Percentiles rank a stretch among this genome's conserved stretches.
phyloP scores from a whole-genome alignment of 257 asterid genomes.

The Nicotiana paniculata region DNA sequence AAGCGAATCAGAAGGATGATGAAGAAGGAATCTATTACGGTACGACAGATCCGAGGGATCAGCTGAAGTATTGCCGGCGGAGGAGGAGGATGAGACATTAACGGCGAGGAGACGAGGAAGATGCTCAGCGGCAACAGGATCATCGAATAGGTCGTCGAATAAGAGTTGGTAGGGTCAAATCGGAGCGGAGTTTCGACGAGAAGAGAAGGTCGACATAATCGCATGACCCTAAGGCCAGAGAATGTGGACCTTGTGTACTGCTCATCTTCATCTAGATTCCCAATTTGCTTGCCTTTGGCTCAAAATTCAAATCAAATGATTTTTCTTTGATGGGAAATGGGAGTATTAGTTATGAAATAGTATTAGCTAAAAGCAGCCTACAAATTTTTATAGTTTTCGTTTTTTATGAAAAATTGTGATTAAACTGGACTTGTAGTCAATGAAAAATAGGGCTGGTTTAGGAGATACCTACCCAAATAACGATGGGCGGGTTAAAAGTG shows the following conservation, averaged over 20 bases:
- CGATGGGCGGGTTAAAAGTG: too few relatives aligned
- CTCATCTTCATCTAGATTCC: conserved; percentile 29
- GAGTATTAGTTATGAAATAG: too few relatives aligned
- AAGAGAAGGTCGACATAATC: conserved; percentile 81
- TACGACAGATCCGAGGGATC: conserved; percentile 75
- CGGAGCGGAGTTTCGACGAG: conserved; percentile 76
- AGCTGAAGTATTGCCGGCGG: not conserved
- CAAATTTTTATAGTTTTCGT: too few relatives aligned
- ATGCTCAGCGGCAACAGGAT: conserved; percentile 64
- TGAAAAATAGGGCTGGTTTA: too few relatives aligned
- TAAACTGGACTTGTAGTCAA: too few relatives aligned
- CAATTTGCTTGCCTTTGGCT: too few relatives aligned
- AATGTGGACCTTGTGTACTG: conserved; percentile 61
- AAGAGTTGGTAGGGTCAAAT: conserved; percentile 84
- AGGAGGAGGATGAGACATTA: not conserved
- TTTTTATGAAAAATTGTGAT: too few relatives aligned
- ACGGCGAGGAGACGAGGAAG: conserved; percentile 60
- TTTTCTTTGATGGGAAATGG: too few relatives aligned
- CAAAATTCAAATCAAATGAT: too few relatives aligned
- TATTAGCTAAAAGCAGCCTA: too few relatives aligned
- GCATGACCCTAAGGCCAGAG: conserved; percentile 90
- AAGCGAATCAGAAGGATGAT: conserved; percentile 72
- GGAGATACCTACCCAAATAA: too few relatives aligned
- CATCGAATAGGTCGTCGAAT: conserved; percentile 88
- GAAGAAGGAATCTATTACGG: conserved; percentile 76